Evolutionary conservation across 73 alveolate species (phyloP), one percentile per base, ranked within the genome.

Genomic region (Stentor coeruleus): DNA sequence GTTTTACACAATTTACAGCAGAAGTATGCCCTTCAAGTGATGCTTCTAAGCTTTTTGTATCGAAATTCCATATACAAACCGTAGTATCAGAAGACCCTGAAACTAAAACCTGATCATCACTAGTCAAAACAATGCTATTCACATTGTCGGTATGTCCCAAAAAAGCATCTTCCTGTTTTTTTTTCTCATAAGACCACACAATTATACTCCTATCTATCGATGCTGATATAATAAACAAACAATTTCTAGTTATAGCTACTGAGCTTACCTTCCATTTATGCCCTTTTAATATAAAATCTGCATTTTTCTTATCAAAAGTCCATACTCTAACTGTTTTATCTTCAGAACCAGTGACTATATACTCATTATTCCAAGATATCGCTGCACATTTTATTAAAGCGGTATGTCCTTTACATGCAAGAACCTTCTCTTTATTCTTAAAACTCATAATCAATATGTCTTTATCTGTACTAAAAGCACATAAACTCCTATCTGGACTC

Each of bases 301-400:
- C 38, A 39, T 77, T 2, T 41, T 41, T 77, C n/a, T 59, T 20
- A 74, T 77, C 74, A 0, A 35, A 15, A 39, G 4, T 77, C 84
- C 1, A 33, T 40, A 77, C 31, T 14, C 33, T 38, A 6, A 66
- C 85, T 49, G 38, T 77, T 26, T 36, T 39, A 36, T 77, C 77
- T 39, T 39, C 58, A 3, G 58, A 41, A 3, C 74, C 85, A 33
- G 38, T 77, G n/a, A 60, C 85, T 42, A 77, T 49, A 49, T 11
- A 49, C 20, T 49, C 20, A 20, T 20, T 20, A 49, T 49, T n/a
- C n/a, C n/a, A n/a, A n/a, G n/a, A n/a, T n/a, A n/a, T n/a, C n/a
- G n/a, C n/a, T n/a, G n/a, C n/a, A n/a, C n/a, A n/a, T n/a, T n/a
- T n/a, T n/a, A n/a, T n/a, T n/a, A n/a, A n/a, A n/a, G n/a, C n/a